These are phyloP conservation scores for Leishmania aethiopica DNA, from an alignment of 208 protist species.

Conservation along the genomic window DNA sequence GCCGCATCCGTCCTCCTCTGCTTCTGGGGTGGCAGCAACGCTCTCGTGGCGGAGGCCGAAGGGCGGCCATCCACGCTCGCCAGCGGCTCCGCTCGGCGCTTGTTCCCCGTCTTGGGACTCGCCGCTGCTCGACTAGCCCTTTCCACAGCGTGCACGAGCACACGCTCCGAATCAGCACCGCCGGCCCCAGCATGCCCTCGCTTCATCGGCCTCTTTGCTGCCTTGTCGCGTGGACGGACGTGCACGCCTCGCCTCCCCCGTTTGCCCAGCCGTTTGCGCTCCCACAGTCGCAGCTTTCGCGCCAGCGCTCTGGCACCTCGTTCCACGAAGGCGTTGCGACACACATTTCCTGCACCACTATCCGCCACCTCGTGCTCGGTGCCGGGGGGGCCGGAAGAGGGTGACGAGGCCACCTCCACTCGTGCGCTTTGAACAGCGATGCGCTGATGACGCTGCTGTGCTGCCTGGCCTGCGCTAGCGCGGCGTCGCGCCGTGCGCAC, in stretches of 20 bases:
- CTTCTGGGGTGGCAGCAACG: not conserved
- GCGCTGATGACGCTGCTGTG: not conserved
- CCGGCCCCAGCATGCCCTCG: not conserved
- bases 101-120: not conserved
- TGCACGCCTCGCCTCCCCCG: not conserved
- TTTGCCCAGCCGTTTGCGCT: conserved; percentile 21
- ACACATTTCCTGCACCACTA: not conserved
- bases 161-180: not conserved
- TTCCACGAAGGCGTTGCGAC: conserved; percentile 27
- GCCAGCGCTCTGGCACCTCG: conserved; percentile 17
- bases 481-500: conserved; percentile 23
- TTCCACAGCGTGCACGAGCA: conserved; percentile 2
- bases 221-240: not conserved
- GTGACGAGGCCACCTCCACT: not conserved
- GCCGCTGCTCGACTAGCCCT: not conserved
- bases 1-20: not conserved
- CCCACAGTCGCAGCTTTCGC: not conserved
- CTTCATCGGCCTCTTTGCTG: not conserved
- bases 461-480: not conserved
- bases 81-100: not conserved
- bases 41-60: not conserved
- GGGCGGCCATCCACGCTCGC: not conserved
- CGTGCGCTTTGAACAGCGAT: conserved; percentile 18
- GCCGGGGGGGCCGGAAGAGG: not conserved
- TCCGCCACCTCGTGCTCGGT: not conserved